A percentile compares a stretch with the other conserved stretches of the same genome.
These are phyloP conservation scores for Nannochloropsis oceanica DNA, from an alignment of 108 stramenopile species.

Conservation along the genomic window DNA sequence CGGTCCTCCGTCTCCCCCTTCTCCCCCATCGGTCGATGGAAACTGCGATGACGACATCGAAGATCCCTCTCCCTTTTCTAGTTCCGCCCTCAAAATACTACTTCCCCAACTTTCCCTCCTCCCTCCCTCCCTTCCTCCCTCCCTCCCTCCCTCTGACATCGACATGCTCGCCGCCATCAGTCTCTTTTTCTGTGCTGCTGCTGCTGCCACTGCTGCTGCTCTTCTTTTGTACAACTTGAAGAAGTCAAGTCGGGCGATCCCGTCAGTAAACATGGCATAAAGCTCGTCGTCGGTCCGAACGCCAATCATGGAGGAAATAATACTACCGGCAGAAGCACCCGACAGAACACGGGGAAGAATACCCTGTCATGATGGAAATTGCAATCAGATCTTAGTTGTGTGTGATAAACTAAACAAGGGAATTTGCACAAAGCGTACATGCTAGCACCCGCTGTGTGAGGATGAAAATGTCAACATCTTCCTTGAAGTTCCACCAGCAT, in stretches of 20 bases:
- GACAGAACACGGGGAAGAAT: conserved; percentile 85
- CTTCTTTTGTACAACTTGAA: conserved; percentile 26
- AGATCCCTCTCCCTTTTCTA: not conserved
- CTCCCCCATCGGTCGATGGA: no score
- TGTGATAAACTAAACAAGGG: no score
- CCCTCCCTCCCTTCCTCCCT: not conserved
- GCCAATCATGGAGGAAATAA: conserved; percentile 80
- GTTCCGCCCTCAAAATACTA: not conserved
- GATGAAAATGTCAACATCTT: no score
- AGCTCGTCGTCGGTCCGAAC: conserved; percentile 87
- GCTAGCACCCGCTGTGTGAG: no score
- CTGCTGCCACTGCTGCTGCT: not conserved
- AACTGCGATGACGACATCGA: not conserved
- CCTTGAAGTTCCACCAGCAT: no score
- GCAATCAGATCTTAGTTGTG: no score
- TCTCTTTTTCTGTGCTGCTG: not conserved
- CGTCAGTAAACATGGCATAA: conserved; percentile 21
- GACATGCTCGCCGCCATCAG: not conserved
- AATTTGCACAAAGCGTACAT: no score
- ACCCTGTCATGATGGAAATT: conserved; percentile 31
- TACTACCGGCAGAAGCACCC: conserved; percentile 84
- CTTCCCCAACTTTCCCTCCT: not conserved
- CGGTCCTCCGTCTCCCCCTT: no score
- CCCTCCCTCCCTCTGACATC: not conserved
- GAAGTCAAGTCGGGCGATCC: conserved; percentile 56